Conservation (phyloP, 192 early-diverging fungal species). For the Paraglomus brasilianum region DNA sequence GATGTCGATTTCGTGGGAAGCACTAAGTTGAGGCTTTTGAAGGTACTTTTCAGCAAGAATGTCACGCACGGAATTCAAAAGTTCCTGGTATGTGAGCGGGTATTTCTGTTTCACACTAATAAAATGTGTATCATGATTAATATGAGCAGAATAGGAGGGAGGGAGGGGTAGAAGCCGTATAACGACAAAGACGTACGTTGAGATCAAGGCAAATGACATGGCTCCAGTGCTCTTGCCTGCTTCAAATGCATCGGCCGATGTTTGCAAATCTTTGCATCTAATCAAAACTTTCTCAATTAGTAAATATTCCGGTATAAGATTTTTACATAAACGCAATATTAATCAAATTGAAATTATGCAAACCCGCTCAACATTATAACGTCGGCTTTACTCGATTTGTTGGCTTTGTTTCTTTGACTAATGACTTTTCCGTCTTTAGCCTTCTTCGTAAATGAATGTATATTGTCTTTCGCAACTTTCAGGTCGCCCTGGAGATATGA, state of each 20-base stretch:
- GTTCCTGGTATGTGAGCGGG: constrained; percentile 64
- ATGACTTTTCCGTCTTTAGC: constrained; percentile 38
- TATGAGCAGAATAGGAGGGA: neutral
- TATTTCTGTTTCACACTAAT: constrained; percentile 53
- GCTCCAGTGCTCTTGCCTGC: constrained; percentile 65
- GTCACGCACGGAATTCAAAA: constrained; percentile 66
- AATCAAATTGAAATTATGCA: constrained; percentile 4
- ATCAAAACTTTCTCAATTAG: neutral
- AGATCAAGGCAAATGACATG: constrained; percentile 73
- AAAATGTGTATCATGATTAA: constrained; percentile 32
- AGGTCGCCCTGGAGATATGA: constrained; percentile 51
- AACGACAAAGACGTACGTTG: constrained; percentile 34
- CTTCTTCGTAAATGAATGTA: constrained; percentile 50
- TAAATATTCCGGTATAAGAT: too few relatives aligned
- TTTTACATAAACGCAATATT: too few relatives aligned
- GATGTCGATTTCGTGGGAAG: neutral
- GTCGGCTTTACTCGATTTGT: constrained; percentile 60
- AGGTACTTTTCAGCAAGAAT: constrained; percentile 63
- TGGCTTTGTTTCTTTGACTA: constrained; percentile 25
- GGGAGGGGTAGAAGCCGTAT: too few relatives aligned
- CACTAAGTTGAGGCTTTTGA: constrained; percentile 79
- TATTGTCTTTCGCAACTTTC: constrained; percentile 38
- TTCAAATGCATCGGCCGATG: constrained; percentile 75
- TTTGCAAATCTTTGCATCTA: constrained; percentile 78
- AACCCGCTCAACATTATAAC: constrained; percentile 81